Evolutionary conservation across 345 rosid genomes (phyloP), one percentile per base, ranked within the genome.

Genomic region (Clarkia xantiana): DNA sequence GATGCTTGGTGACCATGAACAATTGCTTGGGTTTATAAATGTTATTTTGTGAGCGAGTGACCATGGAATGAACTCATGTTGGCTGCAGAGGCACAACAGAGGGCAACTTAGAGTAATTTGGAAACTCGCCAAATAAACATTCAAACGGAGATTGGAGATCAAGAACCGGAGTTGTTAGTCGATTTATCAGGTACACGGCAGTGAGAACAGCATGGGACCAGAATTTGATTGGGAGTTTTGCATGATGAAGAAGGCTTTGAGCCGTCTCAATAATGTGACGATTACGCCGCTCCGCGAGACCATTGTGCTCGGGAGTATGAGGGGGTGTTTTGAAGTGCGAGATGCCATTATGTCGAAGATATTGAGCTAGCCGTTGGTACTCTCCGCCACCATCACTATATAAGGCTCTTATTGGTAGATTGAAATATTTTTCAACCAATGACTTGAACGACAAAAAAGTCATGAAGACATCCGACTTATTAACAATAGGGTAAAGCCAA

Each of bases 261-360:
- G 19, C 43, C 2, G 42, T 11, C 16, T 55, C 59, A 23, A 55
- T 19, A 1, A 46, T 5, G 29, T 55, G 52, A 14, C 44, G 18
- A 45, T 55, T 51, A 2, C 5, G n/a, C 6, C 51, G 5, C 15
- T 55, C 43, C 15, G 36, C 20, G 14, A 55, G 11, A 6, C 51
- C 51, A 55, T 44, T 55, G 10, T 44, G 51, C 18, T 55, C 2
- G 1, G 25, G 51, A 14, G 59, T 55, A 38, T 47, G 54, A 3
- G 61, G 61, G 0, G 54, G 54, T 10, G 61, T 14, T 2, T 13
- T 15, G 10, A 44, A 16, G 25, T 55, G 51, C 3, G 51, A 44
- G n/a, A 55, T 55, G 19, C 50, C 59, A 25, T 22, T 5, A 0
- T 13, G 8, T 0, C 16, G 3, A 1, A 45, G 20, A 17, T 25